Conservation (phyloP, 2,329 filamentous ascomycete genomes). For the Ascochyta clinopodiicola region DNA sequence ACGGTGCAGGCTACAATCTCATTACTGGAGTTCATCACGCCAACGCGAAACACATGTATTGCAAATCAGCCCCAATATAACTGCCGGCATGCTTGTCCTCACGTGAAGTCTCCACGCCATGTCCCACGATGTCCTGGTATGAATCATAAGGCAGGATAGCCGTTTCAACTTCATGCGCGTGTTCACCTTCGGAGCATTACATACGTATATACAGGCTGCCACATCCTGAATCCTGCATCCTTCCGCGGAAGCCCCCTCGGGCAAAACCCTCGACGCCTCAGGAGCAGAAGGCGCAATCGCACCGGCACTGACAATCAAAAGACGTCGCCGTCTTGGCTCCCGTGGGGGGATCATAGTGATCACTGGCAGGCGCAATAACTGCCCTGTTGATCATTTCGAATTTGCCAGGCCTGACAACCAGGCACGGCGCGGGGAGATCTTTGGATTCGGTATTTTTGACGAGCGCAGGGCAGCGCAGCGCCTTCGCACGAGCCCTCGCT, state of each 20-base stretch:
- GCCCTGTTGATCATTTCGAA: background rate
- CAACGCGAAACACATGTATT: background rate
- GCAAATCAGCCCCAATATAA: background rate
- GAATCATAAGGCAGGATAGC: conserved; percentile 1
- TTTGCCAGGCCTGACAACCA: background rate
- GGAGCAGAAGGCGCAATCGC: background rate
- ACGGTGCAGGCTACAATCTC: background rate
- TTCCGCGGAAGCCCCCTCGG: background rate
- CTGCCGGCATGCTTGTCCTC: background rate
- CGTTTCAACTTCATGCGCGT: conserved; percentile 9
- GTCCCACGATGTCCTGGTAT: conserved; percentile 3
- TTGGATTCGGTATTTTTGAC: background rate
- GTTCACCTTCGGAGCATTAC: background rate
- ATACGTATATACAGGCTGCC: no score
- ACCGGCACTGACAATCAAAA: background rate
- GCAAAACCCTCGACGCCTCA: background rate
- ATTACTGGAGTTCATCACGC: background rate
- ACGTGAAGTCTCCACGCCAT: background rate
- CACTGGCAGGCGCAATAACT: background rate
- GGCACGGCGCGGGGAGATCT: background rate
- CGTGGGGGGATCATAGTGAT: background rate
- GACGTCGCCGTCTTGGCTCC: background rate
- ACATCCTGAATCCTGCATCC: background rate
- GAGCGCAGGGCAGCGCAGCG: conserved; percentile 2
- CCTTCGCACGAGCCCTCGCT: background rate